A percentile compares a stretch with the other conserved stretches of the same genome.
These are phyloP conservation scores for Astrocystis sublimbata DNA, from an alignment of 495 filamentous ascomycete genomes.

Conservation along the genomic window DNA sequence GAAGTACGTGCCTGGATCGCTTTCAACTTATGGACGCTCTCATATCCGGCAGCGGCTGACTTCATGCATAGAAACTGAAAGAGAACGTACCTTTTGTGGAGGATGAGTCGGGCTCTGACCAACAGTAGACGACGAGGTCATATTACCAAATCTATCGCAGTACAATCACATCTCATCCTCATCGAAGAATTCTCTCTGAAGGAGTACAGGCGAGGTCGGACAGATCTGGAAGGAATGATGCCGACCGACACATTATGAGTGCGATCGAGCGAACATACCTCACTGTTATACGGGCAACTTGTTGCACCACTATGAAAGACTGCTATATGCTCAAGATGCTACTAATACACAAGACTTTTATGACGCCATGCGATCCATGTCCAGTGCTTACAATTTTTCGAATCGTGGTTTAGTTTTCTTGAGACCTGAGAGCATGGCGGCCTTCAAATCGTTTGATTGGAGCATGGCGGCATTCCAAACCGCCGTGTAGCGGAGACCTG, in stretches of 20 bases:
- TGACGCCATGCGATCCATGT: background rate
- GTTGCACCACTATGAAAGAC: constrained; percentile 4
- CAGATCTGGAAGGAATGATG: background rate
- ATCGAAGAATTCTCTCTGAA: too few species aligned
- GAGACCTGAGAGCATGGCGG: constrained; percentile 72
- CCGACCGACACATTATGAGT: background rate
- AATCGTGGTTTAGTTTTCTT: constrained; percentile 81
- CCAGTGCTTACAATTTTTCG: constrained; percentile 69
- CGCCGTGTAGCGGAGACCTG: constrained; percentile 76
- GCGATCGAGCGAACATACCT: background rate
- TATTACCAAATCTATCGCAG: background rate
- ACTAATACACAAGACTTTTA: constrained; percentile 7
- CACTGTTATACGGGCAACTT: background rate
- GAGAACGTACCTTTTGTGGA: constrained; percentile 48
- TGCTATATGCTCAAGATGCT: background rate
- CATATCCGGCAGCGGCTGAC: constrained; percentile 7
- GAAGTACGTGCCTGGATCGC: constrained; percentile 39
- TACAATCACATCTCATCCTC: background rate
- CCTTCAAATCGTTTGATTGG: constrained; percentile 75
- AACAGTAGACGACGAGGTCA: constrained; percentile 24
- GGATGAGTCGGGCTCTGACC: constrained; percentile 37
- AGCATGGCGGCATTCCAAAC: constrained; percentile 85
- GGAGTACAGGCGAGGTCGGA: background rate
- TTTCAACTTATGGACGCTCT: background rate
- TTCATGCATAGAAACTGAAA: constrained; percentile 37